Evolutionary conservation across 2,329 filamentous ascomycete species (phyloP), one percentile per base, ranked within the genome.

Genomic region (Penicillium palitans): DNA sequence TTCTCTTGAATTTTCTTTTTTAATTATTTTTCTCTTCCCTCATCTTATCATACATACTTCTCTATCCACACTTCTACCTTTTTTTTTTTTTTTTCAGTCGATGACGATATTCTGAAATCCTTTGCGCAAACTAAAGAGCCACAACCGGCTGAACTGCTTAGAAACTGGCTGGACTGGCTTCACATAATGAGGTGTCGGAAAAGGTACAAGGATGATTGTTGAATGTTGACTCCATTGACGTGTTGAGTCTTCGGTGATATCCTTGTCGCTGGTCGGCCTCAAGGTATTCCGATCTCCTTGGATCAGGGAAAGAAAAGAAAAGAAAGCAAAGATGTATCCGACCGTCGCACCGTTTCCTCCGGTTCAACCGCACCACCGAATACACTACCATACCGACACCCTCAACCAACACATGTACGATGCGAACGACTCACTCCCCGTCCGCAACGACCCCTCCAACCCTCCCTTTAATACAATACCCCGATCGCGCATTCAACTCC

Each of bases 161-260:
- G 29, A 12, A 45, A 35, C 29, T 53, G 40, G 29, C 25, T 27
- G 19, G 55, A 56, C 61, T 61, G 65, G 63, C 54, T 60, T 61
- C 69, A 69, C 75, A 78, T 76, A 70, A 78, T 78, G 76, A 72
- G 74, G 75, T 75, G 72, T 75, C 74, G 73, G 70, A 78, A 76
- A 76, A 74, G 75, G 58, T 73, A 70, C 63, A 77, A 74, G 69
- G 69, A 75, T 74, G 72, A 71, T 72, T 72, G 70, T 73, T 73
- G 70, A 69, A 59, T 61, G 63, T 58, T 66, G 59, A 67, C 60
- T 68, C n/a, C 19, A 25, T 57, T 62, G 61, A 67, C 62, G 52
- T 63, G 57, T 63, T 64, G 56, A 61, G 59, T 64, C 59, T 64
- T 62, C 55, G 57, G 46, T 33, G 15, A 45, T 46, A 61, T 53